These are phyloP conservation scores for Salix suchowensis DNA, from an alignment of 345 rosid species.

Conservation along the genomic window DNA sequence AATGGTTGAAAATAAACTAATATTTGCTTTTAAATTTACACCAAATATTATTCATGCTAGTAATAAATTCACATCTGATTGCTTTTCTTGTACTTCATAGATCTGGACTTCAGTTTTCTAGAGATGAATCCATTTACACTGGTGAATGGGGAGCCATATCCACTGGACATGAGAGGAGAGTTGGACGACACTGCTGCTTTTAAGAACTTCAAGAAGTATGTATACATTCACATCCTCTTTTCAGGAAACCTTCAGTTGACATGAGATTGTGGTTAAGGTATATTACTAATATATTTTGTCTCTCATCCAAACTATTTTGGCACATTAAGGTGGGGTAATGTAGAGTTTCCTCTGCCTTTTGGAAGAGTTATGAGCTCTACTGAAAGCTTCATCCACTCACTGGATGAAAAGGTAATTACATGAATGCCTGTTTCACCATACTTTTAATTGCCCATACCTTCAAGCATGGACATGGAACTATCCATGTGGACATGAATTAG, in stretches of 20 bases:
- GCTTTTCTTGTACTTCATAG: conserved; percentile 27
- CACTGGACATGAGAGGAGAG: conserved; percentile 98
- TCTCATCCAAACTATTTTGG: not conserved
- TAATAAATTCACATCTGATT: not conserved
- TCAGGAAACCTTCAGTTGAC: not conserved
- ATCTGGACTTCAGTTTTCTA: conserved; percentile 85
- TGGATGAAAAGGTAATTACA: conserved; percentile 83
- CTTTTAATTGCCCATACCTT: not conserved
- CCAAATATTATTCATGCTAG: not conserved
- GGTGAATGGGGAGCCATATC: conserved; percentile 83
- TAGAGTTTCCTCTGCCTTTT: conserved; percentile 88
- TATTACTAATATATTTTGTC: not conserved
- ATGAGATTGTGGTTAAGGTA: not conserved
- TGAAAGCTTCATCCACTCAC: conserved; percentile 69
- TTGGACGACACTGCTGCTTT: conserved; percentile 94
- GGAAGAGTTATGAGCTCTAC: conserved; percentile 86
- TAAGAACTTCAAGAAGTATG: conserved; percentile 86
- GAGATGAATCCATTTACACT: conserved; percentile 96
- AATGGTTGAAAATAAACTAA: not conserved
- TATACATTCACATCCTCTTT: not conserved
- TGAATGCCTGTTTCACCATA: not conserved
- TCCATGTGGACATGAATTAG: not conserved
- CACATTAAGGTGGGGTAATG: conserved; percentile 70
- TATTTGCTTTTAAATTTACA: not conserved
- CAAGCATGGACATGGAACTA: not conserved